Evolutionary conservation across 805 yeast species (phyloP), one percentile per base, ranked within the genome.

Genomic region (Candida saitoana): DNA sequence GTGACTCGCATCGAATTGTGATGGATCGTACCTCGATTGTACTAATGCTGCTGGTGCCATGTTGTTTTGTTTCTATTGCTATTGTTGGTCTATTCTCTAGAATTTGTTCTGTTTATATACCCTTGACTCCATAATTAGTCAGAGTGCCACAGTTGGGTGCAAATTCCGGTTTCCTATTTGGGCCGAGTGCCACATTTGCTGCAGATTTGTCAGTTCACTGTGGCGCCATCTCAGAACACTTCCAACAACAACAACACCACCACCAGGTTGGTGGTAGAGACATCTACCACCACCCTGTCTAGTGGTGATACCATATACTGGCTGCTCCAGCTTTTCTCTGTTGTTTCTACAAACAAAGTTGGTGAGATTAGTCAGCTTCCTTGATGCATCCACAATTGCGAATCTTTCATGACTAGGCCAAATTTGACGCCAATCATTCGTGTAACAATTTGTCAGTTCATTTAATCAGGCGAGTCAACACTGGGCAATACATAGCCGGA

Each of bases 1-100:
- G 42, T 55, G 56, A 19, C 45, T 46, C n/a, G 46, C 37, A 42
- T 52, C 54, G 43, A 52, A 55, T 47, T 55, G 59, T 1, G 59
- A 55, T 14, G 59, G 55, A 31, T 53, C 57, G 46, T 55, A 55
- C 40, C 50, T 53, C 5, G 38, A 36, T 4, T 47, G 42, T 18
- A 51, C 47, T 20, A 47, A 41, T 18, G 50, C 50, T n/a, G 42
- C 49, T 4, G 56, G 53, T 29, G 44, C 29, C 49, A 46, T 46
- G n/a, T n/a, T n/a, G n/a, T n/a, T n/a, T n/a, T n/a, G n/a, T n/a
- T 29, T 29, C 16, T 29, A 29, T 11, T 12, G 18, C 5, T 12
- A 24, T 22, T 31, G 32, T 18, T 14, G 7, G 6, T n/a, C 18
- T 5, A 16, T 3, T 18, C 16, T 18, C 16, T 19, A 11, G 16